Evolutionary conservation across 495 filamentous ascomycete species (phyloP), one percentile per base, ranked within the genome.

Genomic region (Aspergillus avenaceus): DNA sequence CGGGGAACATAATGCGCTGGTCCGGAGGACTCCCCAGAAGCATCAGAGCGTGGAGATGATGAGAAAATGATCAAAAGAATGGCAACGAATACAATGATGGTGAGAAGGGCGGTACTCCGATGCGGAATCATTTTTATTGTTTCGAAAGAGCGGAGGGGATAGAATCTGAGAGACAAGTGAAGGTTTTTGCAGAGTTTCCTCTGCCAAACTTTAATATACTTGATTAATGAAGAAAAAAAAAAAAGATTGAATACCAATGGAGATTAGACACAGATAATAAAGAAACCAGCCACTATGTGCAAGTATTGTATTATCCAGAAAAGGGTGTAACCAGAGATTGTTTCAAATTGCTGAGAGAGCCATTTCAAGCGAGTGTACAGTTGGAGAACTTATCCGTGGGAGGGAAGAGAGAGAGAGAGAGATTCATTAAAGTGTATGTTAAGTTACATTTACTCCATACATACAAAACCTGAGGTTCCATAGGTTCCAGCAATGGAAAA

Each of bases 41-140:
- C 24, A 42, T 65, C 62, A 48, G 62, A 52, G 52, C 55, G 53
- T 43, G 70, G 64, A 12, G 73, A 71, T 16, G 68, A 69, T 5
- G 76, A 73, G 43, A 69, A 77, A 22, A 74, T 69, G 24, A 74
- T 58, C 18, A 78, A 63, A n/a, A 75, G 51, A 14, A 79, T 63
- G 37, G 62, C 71, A 42, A 73, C 60, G 46, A 75, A 71, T 19
- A 76, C 63, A 42, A 73, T 58, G 34, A 73, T 62, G 9, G 72
- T 66, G 41, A 76, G 43, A 12, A 76, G 64, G 19, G 70, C 65
- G 7, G 68, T 73, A 28, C 63, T 72, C 45, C 71, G 62, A 50
- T 74, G 72, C 45, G 66, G 66, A 51, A 75, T 67, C 71, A 73
- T 74, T 34, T 55, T 65, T 16, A 26, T 26, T 38, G 36, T 5